A percentile compares a stretch with the other conserved stretches of the same genome.
phyloP scores from a whole-genome alignment of 345 rosid genomes.

The Ceriops decandra region DNA sequence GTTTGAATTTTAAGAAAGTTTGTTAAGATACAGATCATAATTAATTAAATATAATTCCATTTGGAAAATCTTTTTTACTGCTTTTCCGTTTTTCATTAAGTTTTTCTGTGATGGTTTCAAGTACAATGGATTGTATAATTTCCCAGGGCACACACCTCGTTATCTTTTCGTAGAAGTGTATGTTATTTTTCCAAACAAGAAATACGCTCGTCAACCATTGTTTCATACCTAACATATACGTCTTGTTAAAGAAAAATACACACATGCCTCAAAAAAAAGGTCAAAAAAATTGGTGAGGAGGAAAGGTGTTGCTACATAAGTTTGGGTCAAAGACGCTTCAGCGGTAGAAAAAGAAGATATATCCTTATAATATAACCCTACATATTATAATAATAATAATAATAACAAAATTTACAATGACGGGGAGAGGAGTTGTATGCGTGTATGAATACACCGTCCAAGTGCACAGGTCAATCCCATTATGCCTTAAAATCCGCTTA shows the following conservation, averaged over 20 bases:
- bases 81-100: background rate
- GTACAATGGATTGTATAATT: slow-evolving; percentile 23
- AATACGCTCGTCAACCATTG: slow-evolving; percentile 28
- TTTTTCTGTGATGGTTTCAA: slow-evolving; percentile 5
- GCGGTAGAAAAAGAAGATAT: background rate
- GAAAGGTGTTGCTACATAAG: slow-evolving; percentile 8
- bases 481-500: slow-evolving; percentile 20
- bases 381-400: background rate
- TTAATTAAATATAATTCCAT: too few species aligned
- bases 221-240: slow-evolving; percentile 33
- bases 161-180: slow-evolving; percentile 1
- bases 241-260: slow-evolving; percentile 4
- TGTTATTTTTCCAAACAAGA: slow-evolving; percentile 8
- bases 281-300: slow-evolving; percentile 24
- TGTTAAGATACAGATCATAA: too few species aligned
- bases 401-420: background rate
- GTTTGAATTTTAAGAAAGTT: too few species aligned
- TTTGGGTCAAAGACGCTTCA: slow-evolving; percentile 61
- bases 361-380: background rate
- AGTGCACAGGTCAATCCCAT: slow-evolving; percentile 19
- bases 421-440: background rate
- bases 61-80: background rate
- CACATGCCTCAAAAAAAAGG: slow-evolving; percentile 21
- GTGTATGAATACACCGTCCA: slow-evolving; percentile 8
- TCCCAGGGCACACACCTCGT: slow-evolving; percentile 1